Evolutionary conservation across 2,329 filamentous ascomycete genomes (phyloP).

Genomic region (Nothomitra cinnamomea): DNA sequence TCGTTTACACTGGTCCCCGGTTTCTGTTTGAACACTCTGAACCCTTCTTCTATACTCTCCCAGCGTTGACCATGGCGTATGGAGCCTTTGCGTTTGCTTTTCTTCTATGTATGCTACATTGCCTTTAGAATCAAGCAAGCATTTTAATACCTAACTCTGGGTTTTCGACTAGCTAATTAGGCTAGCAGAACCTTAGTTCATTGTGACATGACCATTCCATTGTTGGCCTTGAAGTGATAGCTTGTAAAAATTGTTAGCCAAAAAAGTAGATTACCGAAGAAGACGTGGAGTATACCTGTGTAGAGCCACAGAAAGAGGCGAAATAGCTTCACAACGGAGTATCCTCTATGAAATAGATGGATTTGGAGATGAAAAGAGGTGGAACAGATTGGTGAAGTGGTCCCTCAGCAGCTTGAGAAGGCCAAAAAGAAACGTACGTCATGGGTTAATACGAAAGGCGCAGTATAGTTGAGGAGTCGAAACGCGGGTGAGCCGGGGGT

Average conservation of each 20-base stretch:
- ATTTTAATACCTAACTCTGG: too few species aligned
- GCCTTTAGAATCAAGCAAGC: too few species aligned
- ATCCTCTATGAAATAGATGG: background rate
- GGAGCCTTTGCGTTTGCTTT: too few species aligned
- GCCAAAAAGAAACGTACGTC: background rate
- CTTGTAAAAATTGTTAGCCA: background rate
- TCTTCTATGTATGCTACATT: too few species aligned
- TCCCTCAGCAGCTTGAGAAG: background rate
- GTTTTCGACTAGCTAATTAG: background rate
- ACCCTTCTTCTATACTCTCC: too few species aligned
- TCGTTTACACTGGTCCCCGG: too few species aligned
- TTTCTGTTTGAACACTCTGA: too few species aligned
- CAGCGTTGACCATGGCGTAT: too few species aligned
- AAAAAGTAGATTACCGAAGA: background rate
- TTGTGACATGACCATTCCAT: background rate
- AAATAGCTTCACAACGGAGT: too few species aligned
- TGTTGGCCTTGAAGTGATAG: background rate
- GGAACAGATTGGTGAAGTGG: background rate
- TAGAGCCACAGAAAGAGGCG: background rate
- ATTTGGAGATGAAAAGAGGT: background rate
- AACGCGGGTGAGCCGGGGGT: too few species aligned
- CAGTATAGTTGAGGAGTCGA: background rate
- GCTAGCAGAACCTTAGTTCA: background rate
- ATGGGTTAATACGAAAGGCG: background rate
- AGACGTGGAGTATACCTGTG: background rate